These are phyloP conservation scores for Pezicula rhizophila DNA, from an alignment of 2,329 filamentous ascomycete genomes.

Conservation along the genomic window DNA sequence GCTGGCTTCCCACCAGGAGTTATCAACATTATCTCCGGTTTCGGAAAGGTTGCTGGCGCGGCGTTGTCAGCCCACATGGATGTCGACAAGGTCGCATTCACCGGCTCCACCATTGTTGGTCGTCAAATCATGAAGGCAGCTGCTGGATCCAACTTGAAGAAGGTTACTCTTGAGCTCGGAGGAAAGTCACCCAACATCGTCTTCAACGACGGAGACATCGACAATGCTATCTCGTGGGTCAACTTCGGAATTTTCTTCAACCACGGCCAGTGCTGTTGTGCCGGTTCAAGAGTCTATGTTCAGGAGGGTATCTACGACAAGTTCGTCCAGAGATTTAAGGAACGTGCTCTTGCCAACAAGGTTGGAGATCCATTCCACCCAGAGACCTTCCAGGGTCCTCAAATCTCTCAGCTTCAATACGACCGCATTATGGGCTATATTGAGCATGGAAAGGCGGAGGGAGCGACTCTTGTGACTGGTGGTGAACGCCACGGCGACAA, in stretches of 20 bases:
- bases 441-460: constrained; percentile 57
- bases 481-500: constrained; percentile 60
- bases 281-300: constrained; percentile 63
- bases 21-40: constrained; percentile 58
- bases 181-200: constrained; percentile 59
- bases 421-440: constrained; percentile 66
- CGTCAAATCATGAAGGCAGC: constrained; percentile 60
- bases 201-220: constrained; percentile 55
- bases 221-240: constrained; percentile 57
- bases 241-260: constrained; percentile 42
- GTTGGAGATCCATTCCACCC: constrained; percentile 62
- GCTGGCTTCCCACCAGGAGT: constrained; percentile 62
- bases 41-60: constrained; percentile 62
- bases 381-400: constrained; percentile 66
- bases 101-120: constrained; percentile 56
- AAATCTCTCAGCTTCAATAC: constrained; percentile 63
- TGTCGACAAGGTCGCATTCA: constrained; percentile 62
- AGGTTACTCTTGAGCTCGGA: constrained; percentile 58
- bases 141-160: constrained; percentile 57
- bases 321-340: constrained; percentile 61
- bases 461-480: constrained; percentile 58
- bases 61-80: constrained; percentile 58
- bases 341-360: constrained; percentile 54
- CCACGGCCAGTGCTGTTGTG: constrained; percentile 43
- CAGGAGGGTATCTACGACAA: constrained; percentile 66